These are phyloP conservation scores for Pulveroboletus sp. DNA, from an alignment of 768 basidiomycete species.

Conservation along the genomic window DNA sequence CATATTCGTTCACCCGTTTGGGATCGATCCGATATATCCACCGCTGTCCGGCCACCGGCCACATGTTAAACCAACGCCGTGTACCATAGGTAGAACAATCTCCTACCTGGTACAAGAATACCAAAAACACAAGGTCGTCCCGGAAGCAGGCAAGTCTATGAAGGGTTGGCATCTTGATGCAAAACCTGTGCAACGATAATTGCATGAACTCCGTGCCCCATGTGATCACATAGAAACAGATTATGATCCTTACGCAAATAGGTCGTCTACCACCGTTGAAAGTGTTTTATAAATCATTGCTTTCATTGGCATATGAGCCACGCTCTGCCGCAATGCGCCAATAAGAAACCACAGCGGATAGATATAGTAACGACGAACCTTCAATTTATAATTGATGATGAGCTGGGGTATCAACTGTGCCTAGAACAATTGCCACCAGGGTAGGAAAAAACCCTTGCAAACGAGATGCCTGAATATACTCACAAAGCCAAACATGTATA, in stretches of 20 bases:
- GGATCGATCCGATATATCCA: constrained; percentile 98
- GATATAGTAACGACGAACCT: constrained; percentile 45
- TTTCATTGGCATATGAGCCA: constrained; percentile 98
- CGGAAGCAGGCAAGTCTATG: constrained; percentile 90
- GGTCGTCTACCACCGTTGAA: constrained; percentile 87
- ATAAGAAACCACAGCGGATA: constrained; percentile 5
- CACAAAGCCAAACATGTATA: constrained; percentile 98
- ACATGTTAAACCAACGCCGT: constrained; percentile 7
- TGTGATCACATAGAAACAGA: constrained; percentile 12
- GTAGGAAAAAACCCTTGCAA: constrained; percentile 1
- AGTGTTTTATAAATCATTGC: constrained; percentile 95
- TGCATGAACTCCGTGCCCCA: constrained; percentile 13
- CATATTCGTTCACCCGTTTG: constrained; percentile 94
- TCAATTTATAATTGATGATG: constrained; percentile 97
- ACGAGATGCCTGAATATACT: constrained; percentile 33
- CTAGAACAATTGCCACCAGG: constrained; percentile 35
- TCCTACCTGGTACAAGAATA: constrained; percentile 87
- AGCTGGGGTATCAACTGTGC: constrained; percentile 82
- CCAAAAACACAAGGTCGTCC: constrained; percentile 86
- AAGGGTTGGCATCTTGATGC: constrained; percentile 94
- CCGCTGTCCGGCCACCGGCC: constrained; percentile 47
- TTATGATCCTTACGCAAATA: constrained; percentile 65
- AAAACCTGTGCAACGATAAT: constrained; percentile 53
- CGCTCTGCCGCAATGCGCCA: constrained; percentile 50
- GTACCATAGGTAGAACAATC: constrained; percentile 5